A percentile compares a stretch with the other conserved stretches of the same genome.
phyloP scores from a whole-genome alignment of 371 early-diverging fungal species.

The Mucor piriformis region DNA sequence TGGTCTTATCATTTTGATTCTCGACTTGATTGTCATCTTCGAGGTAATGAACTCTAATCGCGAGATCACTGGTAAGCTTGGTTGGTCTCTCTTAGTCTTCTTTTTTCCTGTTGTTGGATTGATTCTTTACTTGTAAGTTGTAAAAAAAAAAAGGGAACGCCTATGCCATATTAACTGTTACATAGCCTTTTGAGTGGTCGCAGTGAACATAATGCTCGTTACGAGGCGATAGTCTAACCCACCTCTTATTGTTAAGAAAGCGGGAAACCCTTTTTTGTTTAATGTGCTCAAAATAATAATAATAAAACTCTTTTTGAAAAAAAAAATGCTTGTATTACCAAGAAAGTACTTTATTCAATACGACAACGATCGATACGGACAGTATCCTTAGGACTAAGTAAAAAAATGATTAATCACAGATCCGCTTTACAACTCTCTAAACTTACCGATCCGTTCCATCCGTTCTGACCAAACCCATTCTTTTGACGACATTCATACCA shows the following conservation, averaged over 20 bases:
- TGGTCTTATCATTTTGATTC: conserved; percentile 56
- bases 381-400: conserved; percentile 40
- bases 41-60: conserved; percentile 66
- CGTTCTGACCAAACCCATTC: conserved; percentile 73
- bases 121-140: conserved; percentile 66
- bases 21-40: conserved; percentile 63
- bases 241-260: background rate
- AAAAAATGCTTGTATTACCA: background rate
- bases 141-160: background rate
- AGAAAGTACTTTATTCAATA: conserved; percentile 32
- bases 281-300: background rate
- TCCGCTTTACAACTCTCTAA: background rate
- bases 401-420: background rate
- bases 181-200: conserved; percentile 61
- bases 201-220: conserved; percentile 52
- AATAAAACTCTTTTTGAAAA: background rate
- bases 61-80: conserved; percentile 50
- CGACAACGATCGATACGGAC: conserved; percentile 43
- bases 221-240: conserved; percentile 50
- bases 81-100: conserved; percentile 64
- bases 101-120: conserved; percentile 65
- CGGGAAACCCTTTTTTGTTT: background rate
- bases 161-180: background rate
- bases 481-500: conserved; percentile 71
- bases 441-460: conserved; percentile 53